A percentile compares a stretch with the other conserved stretches of the same genome.
phyloP scores from a whole-genome alignment of 1,284 basidiomycete genomes.

The Taiwanofungus camphoratus region DNA sequence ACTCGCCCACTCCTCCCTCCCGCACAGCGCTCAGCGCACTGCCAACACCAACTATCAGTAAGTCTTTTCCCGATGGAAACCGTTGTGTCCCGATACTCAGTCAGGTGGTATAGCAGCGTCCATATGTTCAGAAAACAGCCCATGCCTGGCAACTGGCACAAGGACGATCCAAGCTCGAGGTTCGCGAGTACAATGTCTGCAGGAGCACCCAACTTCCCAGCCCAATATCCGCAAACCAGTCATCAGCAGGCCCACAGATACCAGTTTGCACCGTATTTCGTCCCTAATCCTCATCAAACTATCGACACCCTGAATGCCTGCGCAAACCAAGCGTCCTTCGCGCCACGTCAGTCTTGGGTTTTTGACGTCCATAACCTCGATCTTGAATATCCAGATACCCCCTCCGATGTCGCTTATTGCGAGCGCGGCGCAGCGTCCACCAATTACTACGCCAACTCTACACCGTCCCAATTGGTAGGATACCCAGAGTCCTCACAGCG shows the following conservation, averaged over 20 bases:
- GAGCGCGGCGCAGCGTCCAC: slow-evolving; percentile 17
- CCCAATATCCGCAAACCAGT: slow-evolving; percentile 15
- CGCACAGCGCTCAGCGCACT: slow-evolving; percentile 4
- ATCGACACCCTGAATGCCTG: slow-evolving; percentile 18
- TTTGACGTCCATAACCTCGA: slow-evolving; percentile 19
- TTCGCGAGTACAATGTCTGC: slow-evolving; percentile 17
- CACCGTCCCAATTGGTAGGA: slow-evolving; percentile 23
- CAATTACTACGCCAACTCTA: slow-evolving; percentile 20
- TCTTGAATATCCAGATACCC: slow-evolving; percentile 18
- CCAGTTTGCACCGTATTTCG: slow-evolving; percentile 19
- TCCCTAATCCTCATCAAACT: slow-evolving; percentile 17
- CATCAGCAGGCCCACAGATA: slow-evolving; percentile 21
- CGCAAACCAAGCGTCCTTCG: slow-evolving; percentile 15
- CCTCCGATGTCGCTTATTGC: slow-evolving; percentile 17
- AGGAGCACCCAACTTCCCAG: slow-evolving; percentile 17
- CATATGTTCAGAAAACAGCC: slow-evolving; percentile 9
- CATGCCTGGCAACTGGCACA: slow-evolving; percentile 18
- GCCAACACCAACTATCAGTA: slow-evolving; percentile 1
- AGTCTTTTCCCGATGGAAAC: slow-evolving; percentile 3
- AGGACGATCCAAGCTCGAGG: slow-evolving; percentile 13
- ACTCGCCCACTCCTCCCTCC: slow-evolving; percentile 2
- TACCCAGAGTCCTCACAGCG: slow-evolving; percentile 33
- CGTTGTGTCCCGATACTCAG: neutral
- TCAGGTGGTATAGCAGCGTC: slow-evolving; percentile 2
- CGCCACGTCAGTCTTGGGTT: slow-evolving; percentile 22